Base-by-base conservation (phyloP, 1,284 basidiomycete species). In the Microbotryum lychnidis-dioicae region DNA sequence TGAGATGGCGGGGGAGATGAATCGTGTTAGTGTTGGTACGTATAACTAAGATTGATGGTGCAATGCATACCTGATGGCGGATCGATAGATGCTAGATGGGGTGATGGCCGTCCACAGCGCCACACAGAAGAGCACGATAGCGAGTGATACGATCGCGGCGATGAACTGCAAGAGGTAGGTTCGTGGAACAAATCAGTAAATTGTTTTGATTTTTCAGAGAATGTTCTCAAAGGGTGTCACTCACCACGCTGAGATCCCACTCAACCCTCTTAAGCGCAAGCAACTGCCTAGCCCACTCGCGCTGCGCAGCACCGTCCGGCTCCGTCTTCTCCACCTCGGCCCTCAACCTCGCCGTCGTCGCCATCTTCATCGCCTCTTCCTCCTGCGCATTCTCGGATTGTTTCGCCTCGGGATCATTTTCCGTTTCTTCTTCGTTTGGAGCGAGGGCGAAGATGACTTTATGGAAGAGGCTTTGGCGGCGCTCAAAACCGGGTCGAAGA, bases 211-310 rank as follows among this genome's bases (percentile, higher is more conserved):
- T 27, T 27, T 27, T 27, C 27, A 27, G 27, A 27, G 6, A 6
- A 27, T 27, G 27, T 27, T 27, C 4, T 27, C 27, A 10, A 37
- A 9, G 9, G 9, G 9, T 10, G 21, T 8, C 12, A 58, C 61
- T 21, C 23, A 58, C 60, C 8, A 63, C 44, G 8, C 52, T 21
- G 21, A 63, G 37, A 21, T 63, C 62, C 47, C 33, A 53, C 46
- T 56, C 49, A 42, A 63, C 31, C 54, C 60, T 63, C 23, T 56
- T 54, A 4, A 63, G 50, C 16, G 62, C 62, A 3, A 63, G 54
- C 1, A 63, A 25, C 54, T 63, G 62, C 50, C 60, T 60, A 3
- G 62, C 62, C 42, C 60, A 58, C 50, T 56, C 49, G 16, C 62
- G 18, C n/a, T 51, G 23, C 8, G 53, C 49, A 12, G 57, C 54